Evolutionary conservation across 768 basidiomycete genomes (phyloP).

Genomic region (Boletus barrowsii): DNA sequence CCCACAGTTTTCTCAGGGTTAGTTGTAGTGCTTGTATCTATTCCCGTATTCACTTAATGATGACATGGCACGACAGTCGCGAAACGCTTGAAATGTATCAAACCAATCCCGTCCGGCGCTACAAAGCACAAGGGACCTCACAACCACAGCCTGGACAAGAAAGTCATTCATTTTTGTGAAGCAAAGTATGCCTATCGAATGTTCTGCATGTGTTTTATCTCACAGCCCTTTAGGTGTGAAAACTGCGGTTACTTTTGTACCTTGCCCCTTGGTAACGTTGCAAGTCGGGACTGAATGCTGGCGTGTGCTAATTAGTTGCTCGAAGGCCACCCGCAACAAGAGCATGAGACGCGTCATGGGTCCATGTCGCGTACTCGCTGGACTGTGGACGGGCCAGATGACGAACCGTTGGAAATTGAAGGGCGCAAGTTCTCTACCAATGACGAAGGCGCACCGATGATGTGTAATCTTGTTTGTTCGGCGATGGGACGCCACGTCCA

Average conservation of each 20-base stretch:
- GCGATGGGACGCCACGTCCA: slow-evolving; percentile 59
- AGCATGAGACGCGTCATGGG: slow-evolving; percentile 62
- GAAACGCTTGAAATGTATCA: slow-evolving; percentile 48
- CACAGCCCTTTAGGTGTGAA: slow-evolving; percentile 38
- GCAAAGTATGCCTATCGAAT: slow-evolving; percentile 32
- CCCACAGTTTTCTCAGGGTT: slow-evolving; percentile 53
- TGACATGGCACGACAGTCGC: slow-evolving; percentile 33
- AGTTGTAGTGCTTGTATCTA: neutral
- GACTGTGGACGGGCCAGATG: slow-evolving; percentile 54
- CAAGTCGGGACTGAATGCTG: neutral
- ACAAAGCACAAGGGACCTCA: slow-evolving; percentile 47
- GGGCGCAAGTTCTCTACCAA: slow-evolving; percentile 52
- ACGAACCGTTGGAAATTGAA: slow-evolving; percentile 47
- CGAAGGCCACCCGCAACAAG: slow-evolving; percentile 54
- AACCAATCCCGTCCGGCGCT: slow-evolving; percentile 43
- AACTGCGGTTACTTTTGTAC: slow-evolving; percentile 60
- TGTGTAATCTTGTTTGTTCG: slow-evolving; percentile 57
- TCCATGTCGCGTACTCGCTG: slow-evolving; percentile 60
- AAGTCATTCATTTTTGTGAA: slow-evolving; percentile 55
- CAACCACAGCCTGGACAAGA: slow-evolving; percentile 42
- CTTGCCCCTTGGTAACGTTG: slow-evolving; percentile 48
- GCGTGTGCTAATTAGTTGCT: neutral
- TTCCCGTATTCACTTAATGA: neutral
- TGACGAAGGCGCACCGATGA: slow-evolving; percentile 61
- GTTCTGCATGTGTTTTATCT: neutral